Percentiles rank a stretch among this genome's conserved stretches.
Conservation (phyloP, 768 basidiomycete genomes). For the Phaeotremella fagi region DNA sequence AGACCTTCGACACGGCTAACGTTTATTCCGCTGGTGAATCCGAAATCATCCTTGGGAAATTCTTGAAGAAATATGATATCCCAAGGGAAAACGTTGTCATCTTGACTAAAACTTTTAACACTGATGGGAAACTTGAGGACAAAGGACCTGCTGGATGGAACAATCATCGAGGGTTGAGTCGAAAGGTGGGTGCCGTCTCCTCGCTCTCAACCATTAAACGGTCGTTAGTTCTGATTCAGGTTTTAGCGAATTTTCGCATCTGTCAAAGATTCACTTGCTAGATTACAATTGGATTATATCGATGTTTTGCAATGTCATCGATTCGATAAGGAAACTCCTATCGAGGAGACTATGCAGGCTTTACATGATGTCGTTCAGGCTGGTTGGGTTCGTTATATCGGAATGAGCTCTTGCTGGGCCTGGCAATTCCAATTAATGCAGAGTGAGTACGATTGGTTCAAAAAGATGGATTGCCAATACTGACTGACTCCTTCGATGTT, state of each 20-base stretch:
- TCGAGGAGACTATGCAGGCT: conserved; percentile 56
- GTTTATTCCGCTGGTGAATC: conserved; percentile 35
- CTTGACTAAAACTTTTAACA: conserved; percentile 60
- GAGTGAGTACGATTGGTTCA: conserved; percentile 20
- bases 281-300: conserved; percentile 71
- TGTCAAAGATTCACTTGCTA: conserved; percentile 55
- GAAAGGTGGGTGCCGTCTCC: conserved; percentile 23
- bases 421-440: conserved; percentile 47
- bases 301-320: conserved; percentile 65
- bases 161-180: conserved; percentile 29
- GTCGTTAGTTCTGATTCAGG: not conserved
- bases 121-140: conserved; percentile 24
- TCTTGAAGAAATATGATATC: conserved; percentile 63
- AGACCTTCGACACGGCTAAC: conserved; percentile 36
- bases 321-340: conserved; percentile 59
- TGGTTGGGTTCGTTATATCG: conserved; percentile 51
- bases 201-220: not conserved
- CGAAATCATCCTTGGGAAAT: conserved; percentile 62
- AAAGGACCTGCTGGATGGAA: conserved; percentile 33
- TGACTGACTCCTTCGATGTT: not conserved
- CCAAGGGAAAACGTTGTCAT: conserved; percentile 74
- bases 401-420: conserved; percentile 51
- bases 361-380: conserved; percentile 51
- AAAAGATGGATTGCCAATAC: not conserved
- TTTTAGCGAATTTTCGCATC: conserved; percentile 63